phyloP scores from a whole-genome alignment of 306 rosid species.

The Vigna trinervia region DNA sequence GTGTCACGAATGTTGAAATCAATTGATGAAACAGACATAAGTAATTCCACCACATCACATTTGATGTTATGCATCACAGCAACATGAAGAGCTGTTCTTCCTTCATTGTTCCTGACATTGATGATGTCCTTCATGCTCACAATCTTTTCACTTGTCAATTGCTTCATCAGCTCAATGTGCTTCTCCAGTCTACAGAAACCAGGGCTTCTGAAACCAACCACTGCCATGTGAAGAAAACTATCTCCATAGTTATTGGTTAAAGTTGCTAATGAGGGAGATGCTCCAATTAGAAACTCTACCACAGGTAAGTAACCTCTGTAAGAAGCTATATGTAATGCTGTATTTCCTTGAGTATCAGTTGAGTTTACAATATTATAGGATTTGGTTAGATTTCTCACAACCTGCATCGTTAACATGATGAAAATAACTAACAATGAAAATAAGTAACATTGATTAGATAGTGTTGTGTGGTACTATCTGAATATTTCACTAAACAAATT shows the following conservation, averaged over 20 bases:
- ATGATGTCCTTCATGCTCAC: conserved; percentile 60
- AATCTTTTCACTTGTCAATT: conserved; percentile 49
- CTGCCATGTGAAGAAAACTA: conserved; percentile 87
- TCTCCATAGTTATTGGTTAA: conserved; percentile 76
- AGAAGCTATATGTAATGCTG: conserved; percentile 84
- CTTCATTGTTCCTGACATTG: conserved; percentile 77
- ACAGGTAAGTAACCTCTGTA: conserved; percentile 77
- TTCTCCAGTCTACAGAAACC: conserved; percentile 80
- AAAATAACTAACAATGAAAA: conserved; percentile 17
- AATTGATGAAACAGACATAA: conserved; percentile 73
- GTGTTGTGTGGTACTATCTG: background rate
- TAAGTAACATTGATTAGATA: background rate
- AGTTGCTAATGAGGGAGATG: conserved; percentile 59
- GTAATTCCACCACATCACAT: conserved; percentile 71
- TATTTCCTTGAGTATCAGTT: conserved; percentile 78
- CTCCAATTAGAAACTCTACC: conserved; percentile 68
- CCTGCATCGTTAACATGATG: conserved; percentile 56
- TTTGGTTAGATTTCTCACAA: conserved; percentile 70
- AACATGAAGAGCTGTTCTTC: conserved; percentile 86
- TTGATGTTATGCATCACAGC: conserved; percentile 69
- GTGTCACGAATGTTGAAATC: conserved; percentile 69
- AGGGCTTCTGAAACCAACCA: conserved; percentile 86
- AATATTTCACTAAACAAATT: background rate
- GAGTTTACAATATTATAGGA: conserved; percentile 66
- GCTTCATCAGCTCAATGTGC: conserved; percentile 76